phyloP scores from a whole-genome alignment of 2,329 filamentous ascomycete species.

The Westerdykella aurantiaca region DNA sequence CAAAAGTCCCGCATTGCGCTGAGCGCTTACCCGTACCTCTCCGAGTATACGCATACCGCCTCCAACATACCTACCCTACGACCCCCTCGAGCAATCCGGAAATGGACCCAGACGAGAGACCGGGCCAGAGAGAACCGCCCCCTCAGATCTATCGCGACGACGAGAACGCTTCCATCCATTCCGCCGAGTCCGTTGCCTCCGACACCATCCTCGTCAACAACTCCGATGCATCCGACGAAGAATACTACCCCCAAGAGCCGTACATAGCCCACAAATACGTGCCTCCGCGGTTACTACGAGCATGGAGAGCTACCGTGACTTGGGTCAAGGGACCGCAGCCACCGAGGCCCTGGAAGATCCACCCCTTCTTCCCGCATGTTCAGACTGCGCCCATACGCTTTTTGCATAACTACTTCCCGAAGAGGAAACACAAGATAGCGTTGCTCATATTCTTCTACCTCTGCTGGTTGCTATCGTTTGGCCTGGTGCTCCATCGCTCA shows the following conservation, averaged over 20 bases:
- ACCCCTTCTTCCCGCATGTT: conserved; percentile 55
- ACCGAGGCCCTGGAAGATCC: conserved; percentile 45
- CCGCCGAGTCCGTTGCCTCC: conserved; percentile 20
- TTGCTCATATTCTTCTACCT: conserved; percentile 57
- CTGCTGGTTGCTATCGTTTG: conserved; percentile 65
- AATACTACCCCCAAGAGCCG: conserved; percentile 20
- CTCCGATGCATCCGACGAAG: conserved; percentile 31
- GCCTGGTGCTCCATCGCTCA: conserved; percentile 61
- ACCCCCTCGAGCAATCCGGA: background rate
- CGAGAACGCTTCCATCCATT: conserved; percentile 17
- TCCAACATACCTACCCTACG: too few relatives aligned
- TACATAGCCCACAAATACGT: conserved; percentile 27
- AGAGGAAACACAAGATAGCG: conserved; percentile 52
- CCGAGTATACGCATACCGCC: too few relatives aligned
- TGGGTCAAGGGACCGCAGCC: conserved; percentile 48
- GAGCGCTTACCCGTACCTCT: too few relatives aligned
- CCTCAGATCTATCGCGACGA: conserved; percentile 31
- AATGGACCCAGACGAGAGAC: background rate
- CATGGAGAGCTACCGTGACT: conserved; percentile 35
- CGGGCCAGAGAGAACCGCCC: conserved; percentile 16
- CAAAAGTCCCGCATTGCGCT: too few relatives aligned
- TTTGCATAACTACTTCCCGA: conserved; percentile 58
- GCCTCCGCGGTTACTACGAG: conserved; percentile 51
- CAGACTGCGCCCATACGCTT: conserved; percentile 63
- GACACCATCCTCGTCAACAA: conserved; percentile 17